Conservation (phyloP, 306 rosid species). For the Dicorynia guianensis region DNA sequence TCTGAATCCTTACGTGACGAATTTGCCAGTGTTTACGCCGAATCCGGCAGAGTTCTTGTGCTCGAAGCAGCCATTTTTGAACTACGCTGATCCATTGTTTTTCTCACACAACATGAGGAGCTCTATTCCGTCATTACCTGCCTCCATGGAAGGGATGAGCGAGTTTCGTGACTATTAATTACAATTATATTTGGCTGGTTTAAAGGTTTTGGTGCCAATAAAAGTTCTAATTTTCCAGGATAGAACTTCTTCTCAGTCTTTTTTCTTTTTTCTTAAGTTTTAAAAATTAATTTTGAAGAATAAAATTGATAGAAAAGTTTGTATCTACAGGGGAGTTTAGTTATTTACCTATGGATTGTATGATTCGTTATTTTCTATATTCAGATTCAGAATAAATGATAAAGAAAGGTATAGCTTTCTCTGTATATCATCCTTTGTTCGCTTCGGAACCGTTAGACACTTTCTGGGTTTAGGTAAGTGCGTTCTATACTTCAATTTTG, state of each 20-base stretch:
- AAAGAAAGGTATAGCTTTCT: constrained; percentile 39
- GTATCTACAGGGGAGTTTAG: background rate
- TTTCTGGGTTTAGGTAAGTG: background rate
- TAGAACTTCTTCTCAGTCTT: too few species aligned
- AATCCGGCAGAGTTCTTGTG: constrained; percentile 50
- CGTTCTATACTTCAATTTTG: background rate
- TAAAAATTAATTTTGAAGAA: background rate
- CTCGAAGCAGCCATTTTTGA: constrained; percentile 50
- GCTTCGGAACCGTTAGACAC: background rate
- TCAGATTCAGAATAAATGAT: constrained; percentile 30
- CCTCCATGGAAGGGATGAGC: constrained; percentile 40
- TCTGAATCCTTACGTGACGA: constrained; percentile 51
- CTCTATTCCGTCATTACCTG: constrained; percentile 42
- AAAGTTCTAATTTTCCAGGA: constrained; percentile 50
- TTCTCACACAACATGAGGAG: constrained; percentile 44
- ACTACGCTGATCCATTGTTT: constrained; percentile 48
- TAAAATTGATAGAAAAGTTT: constrained; percentile 13
- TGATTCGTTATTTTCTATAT: constrained; percentile 19
- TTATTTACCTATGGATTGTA: constrained; percentile 7
- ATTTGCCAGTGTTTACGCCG: constrained; percentile 42
- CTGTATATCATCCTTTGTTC: background rate
- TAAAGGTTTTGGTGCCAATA: constrained; percentile 38
- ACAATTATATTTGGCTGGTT: constrained; percentile 6
- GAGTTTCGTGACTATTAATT: constrained; percentile 45
- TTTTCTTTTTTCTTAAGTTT: background rate